These are phyloP conservation scores for Monascus purpureus DNA, from an alignment of 495 filamentous ascomycete species.

Conservation along the genomic window DNA sequence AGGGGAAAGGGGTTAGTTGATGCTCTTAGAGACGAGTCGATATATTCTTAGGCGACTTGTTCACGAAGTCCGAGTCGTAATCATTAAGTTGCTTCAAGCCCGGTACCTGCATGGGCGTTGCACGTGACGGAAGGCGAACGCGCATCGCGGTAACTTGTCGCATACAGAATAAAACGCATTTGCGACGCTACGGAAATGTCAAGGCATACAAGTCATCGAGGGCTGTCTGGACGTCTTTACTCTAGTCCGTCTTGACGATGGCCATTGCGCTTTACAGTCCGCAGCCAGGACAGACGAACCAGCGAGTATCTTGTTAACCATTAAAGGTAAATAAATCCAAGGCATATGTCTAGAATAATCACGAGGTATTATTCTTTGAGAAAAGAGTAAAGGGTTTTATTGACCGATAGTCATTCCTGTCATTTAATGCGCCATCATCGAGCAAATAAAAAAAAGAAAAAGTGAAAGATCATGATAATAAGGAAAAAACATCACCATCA, in stretches of 20 bases:
- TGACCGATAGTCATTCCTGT: background rate
- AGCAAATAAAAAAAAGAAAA: background rate
- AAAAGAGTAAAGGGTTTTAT: too few relatives aligned
- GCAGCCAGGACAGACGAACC: too few relatives aligned
- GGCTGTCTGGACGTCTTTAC: too few relatives aligned
- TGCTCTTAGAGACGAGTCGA: background rate
- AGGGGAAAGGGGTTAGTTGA: too few relatives aligned
- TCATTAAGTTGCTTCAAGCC: background rate
- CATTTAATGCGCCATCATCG: slow-evolving; percentile 1
- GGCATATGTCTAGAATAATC: too few relatives aligned
- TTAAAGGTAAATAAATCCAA: too few relatives aligned
- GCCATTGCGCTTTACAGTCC: too few relatives aligned
- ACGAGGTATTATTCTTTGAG: too few relatives aligned
- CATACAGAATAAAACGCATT: background rate
- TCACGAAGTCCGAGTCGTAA: background rate
- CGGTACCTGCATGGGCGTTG: background rate
- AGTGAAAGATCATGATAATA: background rate
- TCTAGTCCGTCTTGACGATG: too few relatives aligned
- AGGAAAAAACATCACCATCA: slow-evolving; percentile 3
- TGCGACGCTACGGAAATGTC: too few relatives aligned
- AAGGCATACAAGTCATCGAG: too few relatives aligned
- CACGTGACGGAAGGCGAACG: background rate
- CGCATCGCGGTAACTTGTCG: background rate
- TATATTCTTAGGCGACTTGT: background rate
- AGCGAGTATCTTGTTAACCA: too few relatives aligned